A percentile compares a stretch with the other conserved stretches of the same genome.
These are phyloP conservation scores for Ceratocystis lukuohia DNA, from an alignment of 2,329 filamentous ascomycete species.

Conservation along the genomic window DNA sequence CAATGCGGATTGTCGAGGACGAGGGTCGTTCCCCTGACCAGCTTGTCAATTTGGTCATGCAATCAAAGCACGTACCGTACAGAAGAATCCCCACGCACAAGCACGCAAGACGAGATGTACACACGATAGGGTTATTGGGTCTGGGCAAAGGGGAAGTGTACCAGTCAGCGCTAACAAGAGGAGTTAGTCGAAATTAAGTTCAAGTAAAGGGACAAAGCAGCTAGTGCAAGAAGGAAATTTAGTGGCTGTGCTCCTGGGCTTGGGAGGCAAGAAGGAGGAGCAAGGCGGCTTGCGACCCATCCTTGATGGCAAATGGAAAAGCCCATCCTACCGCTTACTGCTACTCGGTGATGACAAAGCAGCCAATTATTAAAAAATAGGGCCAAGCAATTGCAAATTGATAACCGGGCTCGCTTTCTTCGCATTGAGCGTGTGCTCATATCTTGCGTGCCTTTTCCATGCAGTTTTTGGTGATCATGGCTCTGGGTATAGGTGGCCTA, in stretches of 20 bases:
- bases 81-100: too few relatives aligned
- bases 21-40: not conserved
- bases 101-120: too few relatives aligned
- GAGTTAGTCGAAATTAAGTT: not conserved
- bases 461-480: not conserved
- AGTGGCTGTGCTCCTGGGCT: not conserved
- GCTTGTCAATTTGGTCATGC: not conserved
- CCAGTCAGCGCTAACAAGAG: not conserved
- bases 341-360: too few relatives aligned
- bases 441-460: not conserved
- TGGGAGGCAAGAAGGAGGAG: not conserved
- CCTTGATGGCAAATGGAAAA: not conserved
- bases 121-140: too few relatives aligned
- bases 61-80: too few relatives aligned
- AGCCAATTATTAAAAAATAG: too few relatives aligned
- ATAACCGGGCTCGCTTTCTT: too few relatives aligned
- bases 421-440: too few relatives aligned
- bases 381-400: too few relatives aligned
- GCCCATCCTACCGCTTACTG: too few relatives aligned
- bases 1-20: not conserved
- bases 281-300: not conserved
- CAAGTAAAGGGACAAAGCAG: not conserved
- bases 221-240: not conserved
- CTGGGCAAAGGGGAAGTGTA: not conserved
- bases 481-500: not conserved